phyloP scores from a whole-genome alignment of 306 rosid genomes.

The peach (Prunus persica) region DNA sequence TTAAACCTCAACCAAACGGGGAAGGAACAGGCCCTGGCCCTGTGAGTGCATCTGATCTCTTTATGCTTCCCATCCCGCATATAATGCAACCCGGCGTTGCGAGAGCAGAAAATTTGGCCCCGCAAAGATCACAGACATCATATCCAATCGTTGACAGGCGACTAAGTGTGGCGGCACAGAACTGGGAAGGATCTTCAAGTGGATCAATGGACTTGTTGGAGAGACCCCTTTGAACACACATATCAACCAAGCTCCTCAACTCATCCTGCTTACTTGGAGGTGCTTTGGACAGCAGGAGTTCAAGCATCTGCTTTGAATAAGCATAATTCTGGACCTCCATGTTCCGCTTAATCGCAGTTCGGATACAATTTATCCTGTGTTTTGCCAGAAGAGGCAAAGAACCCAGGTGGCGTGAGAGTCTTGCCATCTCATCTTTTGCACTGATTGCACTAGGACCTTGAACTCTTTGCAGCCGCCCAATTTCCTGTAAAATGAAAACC shows the following conservation, averaged over 20 bases:
- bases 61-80: slow-evolving; percentile 96
- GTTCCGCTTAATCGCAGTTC: slow-evolving; percentile 93
- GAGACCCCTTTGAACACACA: slow-evolving; percentile 93
- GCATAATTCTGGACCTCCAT: slow-evolving; percentile 95
- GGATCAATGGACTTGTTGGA: slow-evolving; percentile 91
- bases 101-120: slow-evolving; percentile 90
- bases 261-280: slow-evolving; percentile 93
- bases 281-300: slow-evolving; percentile 85
- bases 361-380: slow-evolving; percentile 93
- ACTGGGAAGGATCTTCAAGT: slow-evolving; percentile 90
- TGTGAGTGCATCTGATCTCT: slow-evolving; percentile 80
- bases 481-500: slow-evolving; percentile 59
- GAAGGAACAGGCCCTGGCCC: slow-evolving; percentile 92
- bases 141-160: slow-evolving; percentile 93
- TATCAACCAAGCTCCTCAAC: slow-evolving; percentile 72
- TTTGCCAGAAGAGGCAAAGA: slow-evolving; percentile 93
- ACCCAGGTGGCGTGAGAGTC: slow-evolving; percentile 94
- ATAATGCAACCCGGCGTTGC: slow-evolving; percentile 82
- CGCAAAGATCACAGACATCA: slow-evolving; percentile 97
- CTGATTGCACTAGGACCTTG: slow-evolving; percentile 90
- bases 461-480: slow-evolving; percentile 86
- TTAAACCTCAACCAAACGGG: slow-evolving; percentile 73
- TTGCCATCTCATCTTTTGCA: slow-evolving; percentile 98
- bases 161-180: slow-evolving; percentile 91
- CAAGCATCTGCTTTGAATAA: slow-evolving; percentile 93